A percentile compares a stretch with the other conserved stretches of the same genome.
These are phyloP conservation scores for Bacidia gigantensis DNA, from an alignment of 495 filamentous ascomycete genomes.

Conservation along the genomic window DNA sequence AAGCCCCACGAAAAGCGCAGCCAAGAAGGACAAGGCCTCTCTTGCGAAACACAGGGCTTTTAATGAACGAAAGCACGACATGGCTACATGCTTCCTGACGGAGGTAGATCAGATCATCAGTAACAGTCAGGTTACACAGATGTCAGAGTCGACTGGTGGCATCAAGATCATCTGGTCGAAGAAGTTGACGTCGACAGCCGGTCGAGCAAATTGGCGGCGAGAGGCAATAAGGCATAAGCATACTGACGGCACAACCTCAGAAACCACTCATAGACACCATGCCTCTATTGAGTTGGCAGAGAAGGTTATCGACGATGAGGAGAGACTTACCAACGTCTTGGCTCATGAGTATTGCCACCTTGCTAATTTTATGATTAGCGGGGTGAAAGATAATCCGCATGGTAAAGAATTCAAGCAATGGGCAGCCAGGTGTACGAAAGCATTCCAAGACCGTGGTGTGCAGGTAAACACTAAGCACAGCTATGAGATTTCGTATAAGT, in stretches of 20 bases:
- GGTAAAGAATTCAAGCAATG: slow-evolving; percentile 72
- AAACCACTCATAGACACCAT: slow-evolving; percentile 38
- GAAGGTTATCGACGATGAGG: slow-evolving; percentile 66
- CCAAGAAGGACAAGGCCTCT: slow-evolving; percentile 32
- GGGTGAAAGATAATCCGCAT: slow-evolving; percentile 56
- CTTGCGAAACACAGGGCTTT: slow-evolving; percentile 47
- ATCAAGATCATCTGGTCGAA: slow-evolving; percentile 72
- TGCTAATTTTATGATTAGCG: slow-evolving; percentile 68
- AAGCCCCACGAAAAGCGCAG: slow-evolving; percentile 24
- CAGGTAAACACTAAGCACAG: slow-evolving; percentile 73
- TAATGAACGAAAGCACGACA: slow-evolving; percentile 44
- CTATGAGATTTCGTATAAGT: slow-evolving; percentile 84
- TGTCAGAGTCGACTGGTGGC: slow-evolving; percentile 57
- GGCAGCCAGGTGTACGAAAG: slow-evolving; percentile 36
- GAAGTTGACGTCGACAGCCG: slow-evolving; percentile 74
- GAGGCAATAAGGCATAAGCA: slow-evolving; percentile 34
- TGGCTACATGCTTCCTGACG: slow-evolving; percentile 55
- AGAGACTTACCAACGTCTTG: slow-evolving; percentile 69
- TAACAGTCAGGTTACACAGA: slow-evolving; percentile 40
- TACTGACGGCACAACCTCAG: slow-evolving; percentile 11
- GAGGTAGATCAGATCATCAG: slow-evolving; percentile 61
- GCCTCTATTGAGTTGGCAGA: slow-evolving; percentile 78
- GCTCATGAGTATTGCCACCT: slow-evolving; percentile 96
- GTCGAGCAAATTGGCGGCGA: slow-evolving; percentile 68
- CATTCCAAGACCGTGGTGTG: slow-evolving; percentile 40